Base-by-base conservation (phyloP, 2,329 filamentous ascomycete species). In the Coniochaeta sp. region DNA sequence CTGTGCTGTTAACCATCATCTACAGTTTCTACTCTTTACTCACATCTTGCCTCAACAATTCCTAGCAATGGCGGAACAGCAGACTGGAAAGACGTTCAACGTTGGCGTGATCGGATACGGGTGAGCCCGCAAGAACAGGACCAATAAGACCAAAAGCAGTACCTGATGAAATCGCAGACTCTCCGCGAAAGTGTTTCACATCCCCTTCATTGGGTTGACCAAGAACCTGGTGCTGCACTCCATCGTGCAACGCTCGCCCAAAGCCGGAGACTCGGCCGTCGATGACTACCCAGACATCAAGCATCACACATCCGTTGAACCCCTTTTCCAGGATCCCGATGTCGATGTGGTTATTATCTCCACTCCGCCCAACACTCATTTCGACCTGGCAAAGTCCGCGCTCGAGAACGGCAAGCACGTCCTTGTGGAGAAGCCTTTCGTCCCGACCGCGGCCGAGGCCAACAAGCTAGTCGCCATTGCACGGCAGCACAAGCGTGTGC, bases 181-280 rank as follows among this genome's bases (percentile, higher is more conserved):
- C 58, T 85, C 82, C 1, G 90, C 90, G 73, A 93, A 92, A 71
- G 80, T 89, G 75, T 95, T 93, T 75, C 90, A 95, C 74, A 91
- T 93, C 69, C 90, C 90, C 63, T 89, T 92, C 74, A 82, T 95
- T 73, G 76, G 77, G 58, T 80, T 81, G 32, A 84, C 87, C 0
- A 79, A 86, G 7, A 77, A 83, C 59, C 81, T 92, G 70, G 85
- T 80, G 58, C 83, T 93, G 22, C 84, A 91, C 70, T 85, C 88
- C 64, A 86, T 95, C 65, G 87, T 93, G 30, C 90, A 95, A 74
- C 86, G 90, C 62, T 83, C 77, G 5, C 89, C 89, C 6, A 83
- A 81, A 64, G 74, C 81, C 2, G 77, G 79, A 58, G 82, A 88
- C 71, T 88, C 90, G 61, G 89, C 89, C 0, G 82, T 85, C 22